These are phyloP conservation scores for Nicotiana obtusifolia DNA, from an alignment of 257 asterid species.

Conservation along the genomic window DNA sequence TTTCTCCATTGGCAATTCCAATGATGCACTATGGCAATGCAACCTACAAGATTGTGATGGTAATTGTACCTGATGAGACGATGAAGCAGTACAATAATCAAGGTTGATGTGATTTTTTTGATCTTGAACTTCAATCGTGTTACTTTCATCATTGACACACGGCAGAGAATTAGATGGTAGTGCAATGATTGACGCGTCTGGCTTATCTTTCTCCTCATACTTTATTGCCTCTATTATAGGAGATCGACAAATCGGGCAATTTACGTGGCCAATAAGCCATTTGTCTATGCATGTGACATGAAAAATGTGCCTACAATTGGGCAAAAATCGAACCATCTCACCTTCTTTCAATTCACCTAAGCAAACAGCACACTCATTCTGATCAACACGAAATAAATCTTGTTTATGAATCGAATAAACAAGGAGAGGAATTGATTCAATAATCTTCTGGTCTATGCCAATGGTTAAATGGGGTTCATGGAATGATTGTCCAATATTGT, in stretches of 20 bases:
- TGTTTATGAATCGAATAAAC: slow-evolving; percentile 21
- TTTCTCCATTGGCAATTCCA: too few species aligned
- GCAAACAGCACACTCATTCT: slow-evolving; percentile 58
- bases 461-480: neutral
- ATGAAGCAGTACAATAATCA: neutral
- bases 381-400: slow-evolving; percentile 16
- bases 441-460: slow-evolving; percentile 45
- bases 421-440: slow-evolving; percentile 35
- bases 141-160: neutral
- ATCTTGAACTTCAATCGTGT: neutral
- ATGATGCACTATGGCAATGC: too few species aligned
- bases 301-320: slow-evolving; percentile 57
- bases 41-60: too few species aligned
- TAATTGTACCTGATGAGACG: too few species aligned
- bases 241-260: slow-evolving; percentile 59
- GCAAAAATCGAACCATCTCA: slow-evolving; percentile 52
- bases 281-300: slow-evolving; percentile 56
- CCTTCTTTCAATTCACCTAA: slow-evolving; percentile 49
- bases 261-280: slow-evolving; percentile 51
- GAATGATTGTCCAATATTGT: neutral
- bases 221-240: slow-evolving; percentile 11
- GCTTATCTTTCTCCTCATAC: neutral
- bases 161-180: neutral
- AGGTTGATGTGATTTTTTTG: neutral
- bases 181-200: neutral